A percentile compares a stretch with the other conserved stretches of the same genome.
These are phyloP conservation scores for Nicotiana attenuata DNA, from an alignment of 257 asterid species.

Conservation along the genomic window DNA sequence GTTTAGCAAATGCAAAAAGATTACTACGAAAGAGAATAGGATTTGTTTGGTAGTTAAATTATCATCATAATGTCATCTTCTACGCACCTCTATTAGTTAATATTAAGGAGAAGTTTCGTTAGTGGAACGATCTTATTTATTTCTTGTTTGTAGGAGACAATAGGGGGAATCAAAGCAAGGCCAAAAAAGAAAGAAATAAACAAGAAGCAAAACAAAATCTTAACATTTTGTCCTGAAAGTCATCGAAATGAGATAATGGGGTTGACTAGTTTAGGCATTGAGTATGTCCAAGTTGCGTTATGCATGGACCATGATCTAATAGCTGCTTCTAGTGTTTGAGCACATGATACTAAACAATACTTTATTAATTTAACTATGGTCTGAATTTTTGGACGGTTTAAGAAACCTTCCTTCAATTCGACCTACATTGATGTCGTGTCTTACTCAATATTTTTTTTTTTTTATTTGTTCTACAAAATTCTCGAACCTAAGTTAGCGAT, in stretches of 20 bases:
- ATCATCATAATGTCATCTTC: too few species aligned
- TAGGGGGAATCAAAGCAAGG: not conserved
- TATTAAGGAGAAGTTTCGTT: too few species aligned
- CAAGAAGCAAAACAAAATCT: not conserved
- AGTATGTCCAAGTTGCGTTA: constrained; percentile 10
- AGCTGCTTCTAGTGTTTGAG: not conserved
- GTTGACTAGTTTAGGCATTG: not conserved
- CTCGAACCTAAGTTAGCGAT: not conserved
- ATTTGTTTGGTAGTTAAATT: too few species aligned
- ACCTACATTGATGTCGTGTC: constrained; percentile 5
- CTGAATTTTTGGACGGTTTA: constrained; percentile 12
- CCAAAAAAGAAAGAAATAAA: not conserved
- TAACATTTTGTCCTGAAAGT: not conserved
- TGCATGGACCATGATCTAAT: constrained; percentile 21
- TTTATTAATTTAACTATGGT: not conserved
- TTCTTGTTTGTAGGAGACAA: not conserved
- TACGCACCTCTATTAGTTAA: too few species aligned
- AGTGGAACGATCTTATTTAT: not conserved
- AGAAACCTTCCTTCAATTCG: not conserved
- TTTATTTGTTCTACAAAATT: not conserved
- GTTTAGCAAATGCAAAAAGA: too few species aligned
- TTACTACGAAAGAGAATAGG: too few species aligned
- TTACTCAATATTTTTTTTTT: not conserved
- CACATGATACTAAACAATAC: not conserved
- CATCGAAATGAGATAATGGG: not conserved